Percentiles rank a stretch among this genome's conserved stretches.
Conservation (phyloP, 2,329 filamentous ascomycete species). For the Alternaria angustiovoidea region DNA sequence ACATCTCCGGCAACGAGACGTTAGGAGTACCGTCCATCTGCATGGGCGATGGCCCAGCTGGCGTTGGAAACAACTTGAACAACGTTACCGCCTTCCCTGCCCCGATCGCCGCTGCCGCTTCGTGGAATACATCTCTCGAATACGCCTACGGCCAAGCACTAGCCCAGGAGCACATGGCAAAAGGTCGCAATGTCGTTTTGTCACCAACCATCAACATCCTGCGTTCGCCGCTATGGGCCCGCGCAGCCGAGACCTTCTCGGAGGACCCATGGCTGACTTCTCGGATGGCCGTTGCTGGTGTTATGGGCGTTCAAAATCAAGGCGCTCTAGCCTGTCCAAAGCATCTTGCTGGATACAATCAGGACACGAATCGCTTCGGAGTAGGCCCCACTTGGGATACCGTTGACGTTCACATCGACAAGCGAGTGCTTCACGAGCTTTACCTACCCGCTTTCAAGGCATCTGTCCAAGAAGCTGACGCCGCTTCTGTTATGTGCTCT, state of each 20-base stretch:
- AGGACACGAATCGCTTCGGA: conserved; percentile 69
- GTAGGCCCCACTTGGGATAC: conserved; percentile 63
- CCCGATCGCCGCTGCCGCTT: neutral
- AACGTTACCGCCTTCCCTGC: conserved; percentile 5
- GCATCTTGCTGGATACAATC: conserved; percentile 60
- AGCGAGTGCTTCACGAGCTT: conserved; percentile 66
- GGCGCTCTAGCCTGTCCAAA: conserved; percentile 54
- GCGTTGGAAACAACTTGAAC: conserved; percentile 6
- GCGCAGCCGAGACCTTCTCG: conserved; percentile 15
- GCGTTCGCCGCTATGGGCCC: conserved; percentile 14
- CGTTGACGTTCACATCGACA: conserved; percentile 65
- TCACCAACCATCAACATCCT: conserved; percentile 39
- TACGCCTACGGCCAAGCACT: conserved; percentile 8
- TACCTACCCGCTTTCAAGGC: conserved; percentile 12
- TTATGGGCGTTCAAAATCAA: conserved; percentile 57
- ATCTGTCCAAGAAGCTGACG: conserved; percentile 10
- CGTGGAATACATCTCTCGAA: conserved; percentile 1
- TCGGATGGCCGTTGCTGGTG: neutral
- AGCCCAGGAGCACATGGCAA: conserved; percentile 3
- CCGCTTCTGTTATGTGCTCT: conserved; percentile 7
- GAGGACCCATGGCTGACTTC: conserved; percentile 13
- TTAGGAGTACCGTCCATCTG: conserved; percentile 9
- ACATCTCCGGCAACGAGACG: conserved; percentile 7
- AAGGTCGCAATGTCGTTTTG: conserved; percentile 8
- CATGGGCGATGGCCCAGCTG: conserved; percentile 10